Evolutionary conservation across 257 asterid species (phyloP), one percentile per base, ranked within the genome.

Genomic region (Penstemon eatonii): DNA sequence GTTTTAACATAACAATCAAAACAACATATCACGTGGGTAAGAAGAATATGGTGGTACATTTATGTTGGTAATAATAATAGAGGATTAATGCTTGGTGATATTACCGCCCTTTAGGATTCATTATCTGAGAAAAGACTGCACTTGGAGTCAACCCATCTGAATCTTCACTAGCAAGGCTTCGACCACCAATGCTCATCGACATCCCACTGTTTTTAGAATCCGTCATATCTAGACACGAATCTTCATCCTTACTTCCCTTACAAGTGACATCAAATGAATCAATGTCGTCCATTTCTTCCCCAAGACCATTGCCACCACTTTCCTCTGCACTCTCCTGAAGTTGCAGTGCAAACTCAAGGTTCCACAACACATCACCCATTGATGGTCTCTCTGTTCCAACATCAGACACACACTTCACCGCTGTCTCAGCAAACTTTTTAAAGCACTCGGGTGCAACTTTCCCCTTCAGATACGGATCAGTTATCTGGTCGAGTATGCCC

Each of bases 291-390:
- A 67, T 77, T 33, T 73, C 33, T 25, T 25, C 85, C 4, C 85
- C 87, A 3, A 84, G 78, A 40, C 84, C 91, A 78, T 78, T 78
- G 8, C 91, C 95, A 6, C 92, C 95, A 8, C 92, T 85, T 66
- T 86, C 97, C 83, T 91, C 96, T 5, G 96, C 96, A 25, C 95
- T 90, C 85, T 90, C 97, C 78, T 91, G 97, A 66, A 91, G 91
- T 71, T 91, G 96, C 58, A 91, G 79, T 43, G 97, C 97, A 44
- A 91, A 91, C 67, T 91, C 97, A 46, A 91, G 95, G 78, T 88
- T 91, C 97, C 97, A 91, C 76, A 91, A 82, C 55, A 91, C 97
- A 62, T 91, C 96, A 0, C 97, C 97, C 97, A 91, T 91, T 3
- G 97, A 85, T 3, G 97, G 97, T 79, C 97, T 73, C 43, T 88